Conservation (phyloP, 805 yeast genomes). For the Candida schatavii region DNA sequence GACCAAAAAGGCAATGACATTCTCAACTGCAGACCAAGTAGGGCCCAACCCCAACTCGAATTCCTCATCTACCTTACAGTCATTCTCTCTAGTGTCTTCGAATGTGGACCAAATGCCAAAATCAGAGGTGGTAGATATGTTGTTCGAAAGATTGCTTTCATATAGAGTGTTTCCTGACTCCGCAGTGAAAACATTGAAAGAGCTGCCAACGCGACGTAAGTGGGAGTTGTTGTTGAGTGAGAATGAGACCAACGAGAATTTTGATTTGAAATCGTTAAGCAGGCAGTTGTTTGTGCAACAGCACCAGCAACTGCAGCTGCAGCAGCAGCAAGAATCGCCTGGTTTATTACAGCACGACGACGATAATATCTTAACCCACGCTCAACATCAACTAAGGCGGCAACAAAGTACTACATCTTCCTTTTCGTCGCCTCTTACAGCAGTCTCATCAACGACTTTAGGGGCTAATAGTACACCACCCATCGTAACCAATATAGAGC, state of each 20-base stretch:
- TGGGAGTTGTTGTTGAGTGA: conserved; percentile 45
- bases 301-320: not conserved
- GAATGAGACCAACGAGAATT: conserved; percentile 34
- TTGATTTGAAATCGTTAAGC: conserved; percentile 28
- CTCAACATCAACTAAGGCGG: not conserved
- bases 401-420: not conserved
- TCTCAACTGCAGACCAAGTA: not conserved
- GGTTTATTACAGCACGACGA: too few relatives aligned
- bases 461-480: conserved; percentile 1
- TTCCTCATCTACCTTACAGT: conserved; percentile 20
- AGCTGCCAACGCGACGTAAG: conserved; percentile 33
- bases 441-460: conserved; percentile 10
- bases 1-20: not conserved
- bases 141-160: conserved; percentile 39
- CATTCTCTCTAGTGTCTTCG: conserved; percentile 29
- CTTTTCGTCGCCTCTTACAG: conserved; percentile 5
- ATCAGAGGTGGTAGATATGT: conserved; percentile 32
- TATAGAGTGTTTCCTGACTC: conserved; percentile 36
- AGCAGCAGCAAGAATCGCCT: too few relatives aligned
- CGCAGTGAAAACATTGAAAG: conserved; percentile 29
- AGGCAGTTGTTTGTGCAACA: not conserved
- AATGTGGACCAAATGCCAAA: conserved; percentile 33
- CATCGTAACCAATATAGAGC: not conserved
- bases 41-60: not conserved
- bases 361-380: too few relatives aligned